Base-by-base conservation (phyloP, 2,329 filamentous ascomycete genomes). In the Exutisphaerella laricina region DNA sequence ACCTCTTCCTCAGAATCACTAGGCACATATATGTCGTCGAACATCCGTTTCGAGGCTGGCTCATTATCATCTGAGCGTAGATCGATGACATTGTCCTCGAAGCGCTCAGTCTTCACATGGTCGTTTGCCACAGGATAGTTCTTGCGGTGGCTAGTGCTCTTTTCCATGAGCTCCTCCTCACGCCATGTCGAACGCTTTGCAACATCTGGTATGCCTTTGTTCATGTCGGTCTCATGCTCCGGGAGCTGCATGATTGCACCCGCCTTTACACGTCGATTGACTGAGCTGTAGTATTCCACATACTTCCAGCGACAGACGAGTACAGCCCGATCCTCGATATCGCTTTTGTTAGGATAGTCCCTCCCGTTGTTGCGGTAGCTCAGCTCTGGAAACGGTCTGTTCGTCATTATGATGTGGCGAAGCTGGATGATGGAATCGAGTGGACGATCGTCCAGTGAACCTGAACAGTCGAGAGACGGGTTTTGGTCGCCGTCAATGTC, bases 231-330 rank as follows among this genome's bases (percentile, higher is more conserved):
- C 18, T 45, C 43, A 3, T n/a, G 7, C 25, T 45, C 43, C 2
- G 3, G 12, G 3, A 45, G 37, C 2, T 30, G 12, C 13, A 40
- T 22, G 3, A 36, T 4, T 6, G 29, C 23, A 7, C 30, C 37
- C 5, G 29, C 17, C n/a, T 13, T 22, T 8, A 45, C 29, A 12
- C 26, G 28, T n/a, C 18, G 16, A 9, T 36, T 20, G 10, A 18
- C 9, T n/a, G 7, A 22, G 17, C 25, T 21, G 6, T 21, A 26
- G 37, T 29, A 31, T 1, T 63, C 42, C 3, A 62, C 54, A 22
- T 64, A 67, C 18, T 68, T 70, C 71, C 73, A 80, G 3, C 79
- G 67, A 40, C 74, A 77, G 6, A 75, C 70, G 1, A 82, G 55
- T 4, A 21, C 37, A 5, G 25, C 45, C 3, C 13, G 17, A 10